phyloP scores from a whole-genome alignment of 208 protist species.

The Trypanosoma caninum region DNA sequence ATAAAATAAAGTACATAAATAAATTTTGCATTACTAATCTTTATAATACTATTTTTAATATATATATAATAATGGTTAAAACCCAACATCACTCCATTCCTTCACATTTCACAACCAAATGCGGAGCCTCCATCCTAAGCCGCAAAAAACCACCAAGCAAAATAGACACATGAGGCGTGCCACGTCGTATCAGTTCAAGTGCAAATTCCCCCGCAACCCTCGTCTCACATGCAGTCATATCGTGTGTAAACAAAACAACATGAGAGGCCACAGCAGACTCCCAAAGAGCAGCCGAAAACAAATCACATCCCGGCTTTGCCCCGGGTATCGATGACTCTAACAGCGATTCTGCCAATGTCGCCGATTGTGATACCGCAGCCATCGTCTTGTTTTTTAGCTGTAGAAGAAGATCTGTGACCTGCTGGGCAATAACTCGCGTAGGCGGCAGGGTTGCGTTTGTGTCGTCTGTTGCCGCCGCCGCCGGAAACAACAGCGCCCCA shows the following conservation, averaged over 20 bases:
- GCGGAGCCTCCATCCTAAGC: constrained; percentile 31
- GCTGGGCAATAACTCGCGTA: constrained; percentile 32
- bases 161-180: constrained; percentile 60
- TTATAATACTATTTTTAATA: no score
- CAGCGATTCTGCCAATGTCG: not conserved
- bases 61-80: no score
- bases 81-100: no score
- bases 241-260: constrained; percentile 23
- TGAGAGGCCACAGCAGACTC: constrained; percentile 5
- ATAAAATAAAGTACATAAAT: not conserved
- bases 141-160: constrained; percentile 50
- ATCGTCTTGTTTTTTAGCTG: constrained; percentile 37
- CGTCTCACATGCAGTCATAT: constrained; percentile 11
- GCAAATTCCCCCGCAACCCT: constrained; percentile 37
- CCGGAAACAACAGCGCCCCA: constrained; percentile 45
- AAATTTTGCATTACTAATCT: no score
- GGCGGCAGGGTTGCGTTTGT: constrained; percentile 7
- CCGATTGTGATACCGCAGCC: constrained; percentile 29
- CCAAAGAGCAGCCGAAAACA: not conserved
- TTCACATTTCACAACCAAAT: constrained; percentile 30
- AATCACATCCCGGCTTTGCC: not conserved
- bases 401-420: constrained; percentile 43
- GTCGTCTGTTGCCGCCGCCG: constrained; percentile 2
- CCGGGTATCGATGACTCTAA: no score
- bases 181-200: constrained; percentile 40